Percentiles rank a stretch among this genome's conserved stretches.
phyloP scores from a whole-genome alignment of 2,329 filamentous ascomycete species.

The Sordariomycetes sp. region DNA sequence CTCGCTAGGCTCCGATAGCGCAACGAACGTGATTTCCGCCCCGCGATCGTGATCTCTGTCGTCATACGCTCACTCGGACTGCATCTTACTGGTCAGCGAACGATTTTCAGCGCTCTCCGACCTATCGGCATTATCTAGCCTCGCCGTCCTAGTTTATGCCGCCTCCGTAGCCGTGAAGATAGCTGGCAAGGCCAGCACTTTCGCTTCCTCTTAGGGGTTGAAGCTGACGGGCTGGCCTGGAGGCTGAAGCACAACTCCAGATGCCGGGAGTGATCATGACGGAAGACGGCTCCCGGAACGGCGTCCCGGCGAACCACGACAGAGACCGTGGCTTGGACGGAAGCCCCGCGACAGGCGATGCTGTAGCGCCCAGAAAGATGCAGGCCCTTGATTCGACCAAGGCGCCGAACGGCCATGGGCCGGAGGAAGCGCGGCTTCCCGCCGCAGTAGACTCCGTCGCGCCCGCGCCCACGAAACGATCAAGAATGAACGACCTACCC shows the following conservation, averaged over 20 bases:
- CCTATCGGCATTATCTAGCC: not conserved
- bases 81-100: not conserved
- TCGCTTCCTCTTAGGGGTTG: not conserved
- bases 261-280: slow-evolving; percentile 42
- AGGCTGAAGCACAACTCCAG: slow-evolving; percentile 8
- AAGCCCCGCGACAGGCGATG: slow-evolving; percentile 22
- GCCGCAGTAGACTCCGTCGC: slow-evolving; percentile 7
- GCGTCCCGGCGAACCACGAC: slow-evolving; percentile 41
- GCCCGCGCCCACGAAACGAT: slow-evolving; percentile 11
- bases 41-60: not conserved
- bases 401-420: not conserved
- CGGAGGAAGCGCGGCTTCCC: slow-evolving; percentile 8
- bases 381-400: slow-evolving; percentile 5
- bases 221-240: not conserved
- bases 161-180: not conserved
- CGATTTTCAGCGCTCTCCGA: not conserved
- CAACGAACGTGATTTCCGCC: not conserved
- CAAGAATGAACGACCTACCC: slow-evolving; percentile 43
- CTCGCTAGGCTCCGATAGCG: not conserved
- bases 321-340: slow-evolving; percentile 31
- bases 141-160: not conserved
- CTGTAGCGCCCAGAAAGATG: slow-evolving; percentile 19
- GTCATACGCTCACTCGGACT: not conserved
- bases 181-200: not conserved
- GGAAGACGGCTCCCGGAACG: slow-evolving; percentile 40